A percentile compares a stretch with the other conserved stretches of the same genome.
These are phyloP conservation scores for Trichosporon faecale DNA, from an alignment of 1,284 basidiomycete genomes.

Conservation along the genomic window DNA sequence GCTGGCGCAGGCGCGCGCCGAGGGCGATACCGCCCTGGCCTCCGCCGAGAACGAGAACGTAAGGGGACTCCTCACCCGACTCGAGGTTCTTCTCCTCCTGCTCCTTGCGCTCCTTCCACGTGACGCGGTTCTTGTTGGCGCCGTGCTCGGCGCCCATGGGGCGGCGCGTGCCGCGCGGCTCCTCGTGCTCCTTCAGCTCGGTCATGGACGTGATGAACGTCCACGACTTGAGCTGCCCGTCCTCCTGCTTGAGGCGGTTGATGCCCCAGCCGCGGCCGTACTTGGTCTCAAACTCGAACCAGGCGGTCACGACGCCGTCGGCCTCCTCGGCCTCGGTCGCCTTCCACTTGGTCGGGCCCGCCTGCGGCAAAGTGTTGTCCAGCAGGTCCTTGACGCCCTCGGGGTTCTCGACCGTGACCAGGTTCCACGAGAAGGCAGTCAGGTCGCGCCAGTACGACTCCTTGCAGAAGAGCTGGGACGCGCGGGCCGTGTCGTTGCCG, in stretches of 20 bases:
- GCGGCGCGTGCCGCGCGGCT: conserved; percentile 33
- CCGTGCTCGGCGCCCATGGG: conserved; percentile 24
- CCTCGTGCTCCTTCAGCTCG: conserved; percentile 56
- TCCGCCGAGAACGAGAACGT: conserved; percentile 30
- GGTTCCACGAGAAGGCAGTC: conserved; percentile 62
- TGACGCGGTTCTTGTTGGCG: conserved; percentile 26
- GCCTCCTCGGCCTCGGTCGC: conserved; percentile 35
- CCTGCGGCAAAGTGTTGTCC: conserved; percentile 10
- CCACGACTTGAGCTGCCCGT: conserved; percentile 60
- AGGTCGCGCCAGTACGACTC: conserved; percentile 59
- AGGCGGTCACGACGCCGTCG: conserved; percentile 20
- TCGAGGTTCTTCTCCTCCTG: conserved; percentile 28
- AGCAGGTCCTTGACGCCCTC: conserved; percentile 34
- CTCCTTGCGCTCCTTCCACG: conserved; percentile 32
- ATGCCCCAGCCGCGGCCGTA: conserved; percentile 37
- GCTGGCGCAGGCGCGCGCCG: conserved; percentile 49
- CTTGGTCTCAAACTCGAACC: conserved; percentile 51
- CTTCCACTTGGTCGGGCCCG: conserved; percentile 12
- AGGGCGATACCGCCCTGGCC: conserved; percentile 31
- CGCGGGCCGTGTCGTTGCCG: conserved; percentile 76
- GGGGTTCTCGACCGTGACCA: conserved; percentile 59
- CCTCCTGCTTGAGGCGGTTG: conserved; percentile 49
- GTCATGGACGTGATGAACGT: conserved; percentile 60
- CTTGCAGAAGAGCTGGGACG: conserved; percentile 73
- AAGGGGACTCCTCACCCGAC: conserved; percentile 28